Conservation (phyloP, 2,329 filamentous ascomycete genomes). For the Fusarium sp. region DNA sequence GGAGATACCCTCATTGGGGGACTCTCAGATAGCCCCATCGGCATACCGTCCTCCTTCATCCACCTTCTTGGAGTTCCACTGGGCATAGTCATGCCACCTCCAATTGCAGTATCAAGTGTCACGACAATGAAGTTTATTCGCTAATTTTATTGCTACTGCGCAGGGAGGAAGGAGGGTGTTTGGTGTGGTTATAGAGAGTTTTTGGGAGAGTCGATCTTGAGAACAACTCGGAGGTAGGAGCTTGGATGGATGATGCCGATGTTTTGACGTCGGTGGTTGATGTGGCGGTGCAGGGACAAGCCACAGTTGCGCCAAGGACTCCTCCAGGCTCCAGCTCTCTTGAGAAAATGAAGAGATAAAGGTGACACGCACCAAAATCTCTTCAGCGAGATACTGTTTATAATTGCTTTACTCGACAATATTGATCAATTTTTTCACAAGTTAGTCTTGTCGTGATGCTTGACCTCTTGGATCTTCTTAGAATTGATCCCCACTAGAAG, state of each 20-base stretch:
- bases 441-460: background rate
- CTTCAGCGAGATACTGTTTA: background rate
- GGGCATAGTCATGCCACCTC: too few species aligned
- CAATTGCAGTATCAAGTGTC: too few species aligned
- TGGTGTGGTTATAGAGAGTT: background rate
- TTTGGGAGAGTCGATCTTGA: conserved; percentile 7
- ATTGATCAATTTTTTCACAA: rapidly evolving
- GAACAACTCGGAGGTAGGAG: conserved; percentile 26
- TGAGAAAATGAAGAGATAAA: background rate
- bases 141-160: too few species aligned
- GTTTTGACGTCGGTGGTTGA: background rate
- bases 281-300: background rate
- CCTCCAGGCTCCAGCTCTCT: too few species aligned
- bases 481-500: background rate
- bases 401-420: rapidly evolving
- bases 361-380: too few species aligned
- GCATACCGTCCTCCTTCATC: too few species aligned
- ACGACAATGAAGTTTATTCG: too few species aligned
- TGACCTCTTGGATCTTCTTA: background rate
- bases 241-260: too few species aligned
- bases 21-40: too few species aligned
- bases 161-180: too few species aligned
- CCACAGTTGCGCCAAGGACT: background rate
- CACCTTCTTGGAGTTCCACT: too few species aligned
- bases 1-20: too few species aligned